Base-by-base conservation (phyloP, 2,329 filamentous ascomycete species). In the Pseudogymnoascus sp. region DNA sequence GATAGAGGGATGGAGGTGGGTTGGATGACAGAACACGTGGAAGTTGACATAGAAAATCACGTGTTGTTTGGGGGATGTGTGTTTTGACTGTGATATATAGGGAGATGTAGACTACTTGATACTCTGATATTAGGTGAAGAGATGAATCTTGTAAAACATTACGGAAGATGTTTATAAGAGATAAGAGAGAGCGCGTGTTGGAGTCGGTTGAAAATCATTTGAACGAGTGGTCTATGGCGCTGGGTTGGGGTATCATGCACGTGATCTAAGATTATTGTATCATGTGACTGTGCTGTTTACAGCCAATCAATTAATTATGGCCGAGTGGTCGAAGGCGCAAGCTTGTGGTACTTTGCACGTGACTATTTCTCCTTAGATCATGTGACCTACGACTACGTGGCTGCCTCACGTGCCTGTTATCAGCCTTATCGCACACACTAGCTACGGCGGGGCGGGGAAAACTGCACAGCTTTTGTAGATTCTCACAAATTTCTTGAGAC, bases 401-500 rank as follows among this genome's bases (percentile, higher is more conserved):
- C 47, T 10, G 8, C 8, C 10, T 57, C 51, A 57, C 51, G 51
- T 57, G 51, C 51, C 16, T 8, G 29, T 36, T 57, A 57, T 57
- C 51, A 57, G 5, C 16, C 39, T 61, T 61, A 61, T 61, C 59
- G 37, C 23, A 4, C 8, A 23, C 29, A 10, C 61, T 47, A 62
- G 29, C 61, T 62, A 45, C 61, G 61, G 61, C 47, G 31, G 45
- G 61, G 42, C 45, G 23, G 61, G 61, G 61, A 63, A 63, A 57
- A 63, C 31, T 63, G 62, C 62, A 63, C 37, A 40, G 39, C 51
- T 63, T 40, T 61, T 60, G 36, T 37, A 40, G 59, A 64, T 67
- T 65, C 64, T 65, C 54, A 40, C 42, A 66, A 68, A 67, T 64
- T 69, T 68, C 64, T 68, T 67, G 39, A 47, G 36, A 40, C 23